Conservation (phyloP, 257 asterid genomes). For the Solanum peruvianum region DNA sequence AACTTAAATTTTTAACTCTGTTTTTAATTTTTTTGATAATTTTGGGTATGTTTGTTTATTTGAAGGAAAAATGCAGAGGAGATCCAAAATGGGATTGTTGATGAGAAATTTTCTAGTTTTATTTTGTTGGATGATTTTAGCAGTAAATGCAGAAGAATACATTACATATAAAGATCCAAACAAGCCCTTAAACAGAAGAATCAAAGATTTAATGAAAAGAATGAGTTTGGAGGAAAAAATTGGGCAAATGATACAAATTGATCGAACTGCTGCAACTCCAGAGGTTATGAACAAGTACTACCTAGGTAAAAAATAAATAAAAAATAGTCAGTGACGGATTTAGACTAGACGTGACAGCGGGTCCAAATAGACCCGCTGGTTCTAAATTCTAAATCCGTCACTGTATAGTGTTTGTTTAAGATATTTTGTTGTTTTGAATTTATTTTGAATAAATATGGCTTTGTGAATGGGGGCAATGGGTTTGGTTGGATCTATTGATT, state of each 20-base stretch:
- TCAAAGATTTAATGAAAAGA: conserved; percentile 11
- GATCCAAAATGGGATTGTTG: neutral
- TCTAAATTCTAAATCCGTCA: neutral
- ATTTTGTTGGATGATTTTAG: neutral
- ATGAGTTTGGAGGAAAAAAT: conserved; percentile 17
- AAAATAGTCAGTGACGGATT: neutral
- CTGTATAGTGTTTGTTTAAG: neutral
- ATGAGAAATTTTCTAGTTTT: neutral
- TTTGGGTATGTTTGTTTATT: neutral
- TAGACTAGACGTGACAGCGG: neutral
- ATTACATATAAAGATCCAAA: conserved; percentile 9
- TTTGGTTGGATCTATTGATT: neutral
- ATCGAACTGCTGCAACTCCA: conserved; percentile 2
- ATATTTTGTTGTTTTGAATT: neutral
- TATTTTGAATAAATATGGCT: neutral
- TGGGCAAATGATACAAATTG: conserved; percentile 21
- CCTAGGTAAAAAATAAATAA: neutral
- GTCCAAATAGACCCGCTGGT: neutral
- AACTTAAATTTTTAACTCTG: neutral
- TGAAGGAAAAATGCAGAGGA: conserved; percentile 1
- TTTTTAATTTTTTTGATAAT: neutral
- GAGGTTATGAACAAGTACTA: conserved; percentile 10
- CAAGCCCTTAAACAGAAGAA: conserved; percentile 2
- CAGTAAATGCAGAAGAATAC: conserved; percentile 1
- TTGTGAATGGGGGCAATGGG: too few relatives aligned